A percentile compares a stretch with the other conserved stretches of the same genome.
These are phyloP conservation scores for Pseudonitzschia pungens DNA, from an alignment of 108 stramenopile genomes.

Conservation along the genomic window DNA sequence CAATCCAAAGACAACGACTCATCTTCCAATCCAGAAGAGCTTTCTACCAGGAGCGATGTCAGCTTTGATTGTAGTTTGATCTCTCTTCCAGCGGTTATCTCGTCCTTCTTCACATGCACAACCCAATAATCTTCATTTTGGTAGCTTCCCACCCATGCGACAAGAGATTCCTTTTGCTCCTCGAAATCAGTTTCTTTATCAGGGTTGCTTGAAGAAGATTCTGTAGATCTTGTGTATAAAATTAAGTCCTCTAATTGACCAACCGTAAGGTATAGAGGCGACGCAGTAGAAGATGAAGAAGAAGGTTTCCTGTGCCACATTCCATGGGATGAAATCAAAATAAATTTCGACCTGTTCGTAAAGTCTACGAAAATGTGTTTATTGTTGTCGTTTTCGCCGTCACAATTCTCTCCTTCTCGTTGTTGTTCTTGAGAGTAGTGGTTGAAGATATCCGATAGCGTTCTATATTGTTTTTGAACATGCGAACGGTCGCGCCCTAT, in stretches of 20 bases:
- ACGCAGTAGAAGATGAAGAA: constrained; percentile 6
- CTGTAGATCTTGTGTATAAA: background rate
- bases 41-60: background rate
- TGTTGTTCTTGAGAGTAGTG: background rate
- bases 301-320: constrained; percentile 4
- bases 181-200: background rate
- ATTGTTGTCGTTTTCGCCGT: background rate
- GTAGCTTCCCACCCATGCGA: constrained; percentile 16
- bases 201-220: background rate
- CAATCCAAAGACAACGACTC: background rate
- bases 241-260: background rate
- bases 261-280: constrained; percentile 9
- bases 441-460: constrained; percentile 9
- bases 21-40: background rate
- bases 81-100: background rate
- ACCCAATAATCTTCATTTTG: constrained; percentile 16
- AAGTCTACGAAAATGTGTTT: background rate
- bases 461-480: constrained; percentile 8
- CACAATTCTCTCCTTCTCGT: background rate
- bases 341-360: background rate
- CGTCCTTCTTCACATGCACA: background rate
- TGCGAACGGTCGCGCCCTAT: constrained; percentile 24
- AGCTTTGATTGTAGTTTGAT: background rate
- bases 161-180: background rate
- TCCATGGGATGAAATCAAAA: constrained; percentile 6